These are phyloP conservation scores for Yamadazyma atlantica DNA, from an alignment of 1,139 yeast genomes.

Conservation along the genomic window DNA sequence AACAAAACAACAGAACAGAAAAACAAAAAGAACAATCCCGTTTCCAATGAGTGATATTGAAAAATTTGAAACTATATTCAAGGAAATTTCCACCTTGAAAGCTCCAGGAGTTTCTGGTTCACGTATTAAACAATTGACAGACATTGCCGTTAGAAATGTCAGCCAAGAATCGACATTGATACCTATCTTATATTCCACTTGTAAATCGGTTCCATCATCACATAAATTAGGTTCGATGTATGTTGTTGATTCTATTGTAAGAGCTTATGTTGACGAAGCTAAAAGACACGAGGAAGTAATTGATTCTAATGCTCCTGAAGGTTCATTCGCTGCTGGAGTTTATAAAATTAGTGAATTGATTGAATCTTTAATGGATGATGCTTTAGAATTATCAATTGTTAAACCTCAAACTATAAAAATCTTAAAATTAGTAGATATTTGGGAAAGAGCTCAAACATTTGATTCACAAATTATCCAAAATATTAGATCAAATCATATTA, in stretches of 20 bases:
- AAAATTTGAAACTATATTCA: constrained; percentile 68
- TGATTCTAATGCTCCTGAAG: constrained; percentile 55
- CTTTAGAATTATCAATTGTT: constrained; percentile 52
- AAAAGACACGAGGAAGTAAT: constrained; percentile 49
- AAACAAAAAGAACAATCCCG: background rate
- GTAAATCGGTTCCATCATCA: constrained; percentile 72
- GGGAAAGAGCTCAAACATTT: constrained; percentile 88
- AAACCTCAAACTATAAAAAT: constrained; percentile 67
- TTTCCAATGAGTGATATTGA: constrained; percentile 40
- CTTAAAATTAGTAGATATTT: constrained; percentile 81
- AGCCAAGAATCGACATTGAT: constrained; percentile 57
- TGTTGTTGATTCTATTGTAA: constrained; percentile 87
- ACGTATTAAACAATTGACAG: constrained; percentile 83
- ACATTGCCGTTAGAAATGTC: constrained; percentile 69
- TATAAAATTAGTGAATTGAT: constrained; percentile 58
- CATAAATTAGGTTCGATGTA: constrained; percentile 91
- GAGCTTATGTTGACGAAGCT: constrained; percentile 81
- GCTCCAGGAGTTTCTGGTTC: constrained; percentile 96
- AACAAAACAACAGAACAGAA: too few species aligned
- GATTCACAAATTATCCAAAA: constrained; percentile 51
- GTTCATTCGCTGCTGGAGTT: constrained; percentile 76
- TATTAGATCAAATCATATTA: constrained; percentile 61
- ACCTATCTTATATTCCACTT: constrained; percentile 60
- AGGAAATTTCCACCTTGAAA: constrained; percentile 72
- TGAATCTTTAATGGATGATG: constrained; percentile 58